These are phyloP conservation scores for Auxenochlorella protothecoides DNA, from an alignment of 139 green algal genomes.

Conservation along the genomic window DNA sequence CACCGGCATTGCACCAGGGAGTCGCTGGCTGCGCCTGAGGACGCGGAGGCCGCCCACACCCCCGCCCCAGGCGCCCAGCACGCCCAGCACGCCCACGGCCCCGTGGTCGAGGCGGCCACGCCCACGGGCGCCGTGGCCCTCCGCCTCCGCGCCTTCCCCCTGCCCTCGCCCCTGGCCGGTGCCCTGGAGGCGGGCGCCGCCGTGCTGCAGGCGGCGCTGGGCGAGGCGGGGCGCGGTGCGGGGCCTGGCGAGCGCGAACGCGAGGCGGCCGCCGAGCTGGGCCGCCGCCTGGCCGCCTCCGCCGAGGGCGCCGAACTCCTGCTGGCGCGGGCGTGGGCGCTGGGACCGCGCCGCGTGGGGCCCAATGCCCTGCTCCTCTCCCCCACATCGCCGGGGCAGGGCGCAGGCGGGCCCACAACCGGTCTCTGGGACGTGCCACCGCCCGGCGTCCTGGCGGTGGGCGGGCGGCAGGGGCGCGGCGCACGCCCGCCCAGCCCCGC, in stretches of 20 bases:
- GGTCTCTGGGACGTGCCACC: no score
- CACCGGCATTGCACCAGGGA: conserved; percentile 1
- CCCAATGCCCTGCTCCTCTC: conserved; percentile 71
- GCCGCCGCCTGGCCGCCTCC: conserved; percentile 7
- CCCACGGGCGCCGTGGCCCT: conserved; percentile 54
- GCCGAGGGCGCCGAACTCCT: not conserved
- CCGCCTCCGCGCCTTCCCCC: conserved; percentile 52
- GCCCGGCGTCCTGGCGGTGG: not conserved
- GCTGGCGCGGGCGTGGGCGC: conserved; percentile 59
- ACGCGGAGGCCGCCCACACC: conserved; percentile 1
- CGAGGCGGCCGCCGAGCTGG: not conserved
- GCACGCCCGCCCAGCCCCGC: not conserved
- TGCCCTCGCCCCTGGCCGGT: conserved; percentile 39
- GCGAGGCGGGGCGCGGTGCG: not conserved
- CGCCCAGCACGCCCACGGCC: not conserved
- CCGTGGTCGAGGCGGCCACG: conserved; percentile 64
- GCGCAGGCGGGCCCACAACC: no score
- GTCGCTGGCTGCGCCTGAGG: conserved; percentile 8
- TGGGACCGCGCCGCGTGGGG: conserved; percentile 68
- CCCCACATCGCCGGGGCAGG: no score
- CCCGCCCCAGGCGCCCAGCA: not conserved
- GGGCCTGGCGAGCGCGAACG: not conserved
- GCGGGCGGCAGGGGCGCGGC: conserved; percentile 18
- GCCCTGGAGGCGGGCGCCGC: conserved; percentile 47
- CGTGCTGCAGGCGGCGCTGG: conserved; percentile 26